Evolutionary conservation across 805 yeast genomes (phyloP).

Genomic region (Yarrowia alimentaria): DNA sequence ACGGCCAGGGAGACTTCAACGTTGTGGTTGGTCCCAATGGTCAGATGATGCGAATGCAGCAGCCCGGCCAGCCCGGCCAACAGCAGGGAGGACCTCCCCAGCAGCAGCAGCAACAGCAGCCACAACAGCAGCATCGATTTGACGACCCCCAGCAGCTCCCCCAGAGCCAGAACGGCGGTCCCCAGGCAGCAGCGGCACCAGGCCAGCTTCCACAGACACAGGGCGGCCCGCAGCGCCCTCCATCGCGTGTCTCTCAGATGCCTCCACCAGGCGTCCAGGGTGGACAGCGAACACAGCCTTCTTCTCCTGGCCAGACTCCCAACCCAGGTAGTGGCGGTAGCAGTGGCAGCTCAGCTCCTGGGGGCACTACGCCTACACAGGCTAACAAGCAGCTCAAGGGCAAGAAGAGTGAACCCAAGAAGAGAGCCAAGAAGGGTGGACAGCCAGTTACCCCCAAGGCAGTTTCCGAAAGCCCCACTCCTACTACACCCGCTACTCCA

Average conservation of each 20-base stretch:
- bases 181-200: constrained; percentile 19
- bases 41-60: constrained; percentile 33
- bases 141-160: constrained; percentile 29
- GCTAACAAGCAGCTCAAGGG: constrained; percentile 31
- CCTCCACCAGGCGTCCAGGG: constrained; percentile 36
- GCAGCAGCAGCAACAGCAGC: constrained; percentile 26
- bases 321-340: constrained; percentile 28
- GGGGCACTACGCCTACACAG: constrained; percentile 30
- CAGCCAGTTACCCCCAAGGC: constrained; percentile 26
- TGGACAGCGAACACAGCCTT: constrained; percentile 35
- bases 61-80: constrained; percentile 27
- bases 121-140: constrained; percentile 29
- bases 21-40: constrained; percentile 37
- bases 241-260: constrained; percentile 30
- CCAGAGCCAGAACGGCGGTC: constrained; percentile 10
- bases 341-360: constrained; percentile 27
- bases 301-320: constrained; percentile 33
- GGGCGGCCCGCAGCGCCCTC: constrained; percentile 27
- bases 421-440: constrained; percentile 33
- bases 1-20: constrained; percentile 37
- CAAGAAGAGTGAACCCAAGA: constrained; percentile 32
- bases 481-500: constrained; percentile 26
- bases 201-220: constrained; percentile 28
- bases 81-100: constrained; percentile 27
- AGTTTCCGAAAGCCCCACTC: constrained; percentile 24